Evolutionary conservation across 768 basidiomycete species (phyloP), one percentile per base, ranked within the genome.

Genomic region (Chalciporus sphaerocephalus): DNA sequence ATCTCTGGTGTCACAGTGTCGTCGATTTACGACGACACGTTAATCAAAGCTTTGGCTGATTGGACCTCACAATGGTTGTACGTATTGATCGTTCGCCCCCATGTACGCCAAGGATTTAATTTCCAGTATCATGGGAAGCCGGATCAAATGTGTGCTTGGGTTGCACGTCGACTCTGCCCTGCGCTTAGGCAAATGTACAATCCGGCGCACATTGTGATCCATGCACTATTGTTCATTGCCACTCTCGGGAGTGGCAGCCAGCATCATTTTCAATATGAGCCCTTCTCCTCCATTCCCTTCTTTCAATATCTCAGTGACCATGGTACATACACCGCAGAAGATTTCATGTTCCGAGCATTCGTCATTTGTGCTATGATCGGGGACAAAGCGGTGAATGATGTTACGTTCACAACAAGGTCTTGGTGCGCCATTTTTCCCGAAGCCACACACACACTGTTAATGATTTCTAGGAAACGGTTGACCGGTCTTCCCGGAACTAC

Each of bases 341-440:
- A 68, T 11, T 66, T 68, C 34, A 56, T 70, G 66, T 53, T 68
- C 42, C 64, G 57, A 22, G 50, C 59, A 13, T 70, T 68, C 38
- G 50, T 68, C 30, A 34, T 50, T 18, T 70, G 64, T 40, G 64
- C 69, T 20, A 68, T 70, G 62, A 55, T 68, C 39, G 50, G 60
- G 6, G 67, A 68, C 35, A 68, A 68, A 43, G 51, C 57, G 8
- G 46, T 70, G 20, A 68, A 68, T 12, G 69, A 68, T 20, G 39
- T 39, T 25, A 52, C 58, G 4, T 61, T 68, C 40, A 45, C 64
- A 15, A 50, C 58, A n/a, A 68, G 45, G 17, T 47, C 48, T 24
- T 68, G 67, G 67, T 70, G 16, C n/a, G 60, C 48, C 18, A 13
- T 17, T 22, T 39, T 17, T 3, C 5, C 1, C 20, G 24, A 23